Evolutionary conservation across 1,139 yeast species (phyloP), one percentile per base, ranked within the genome.

Genomic region (Nakaseomyces sp.): DNA sequence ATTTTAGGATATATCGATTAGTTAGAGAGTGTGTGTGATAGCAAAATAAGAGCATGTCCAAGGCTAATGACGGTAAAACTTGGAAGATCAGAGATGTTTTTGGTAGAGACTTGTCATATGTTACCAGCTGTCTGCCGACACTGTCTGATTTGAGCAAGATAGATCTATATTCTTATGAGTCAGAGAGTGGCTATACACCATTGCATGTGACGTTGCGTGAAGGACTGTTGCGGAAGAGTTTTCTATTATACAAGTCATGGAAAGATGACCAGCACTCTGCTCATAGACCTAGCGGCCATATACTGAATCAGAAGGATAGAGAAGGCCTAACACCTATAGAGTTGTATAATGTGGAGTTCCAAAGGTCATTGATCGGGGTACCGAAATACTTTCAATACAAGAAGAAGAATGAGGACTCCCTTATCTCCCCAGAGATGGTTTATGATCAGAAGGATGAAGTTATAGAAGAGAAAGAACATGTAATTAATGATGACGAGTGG

Each of bases 161-260:
- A 9, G 71, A 79, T 38, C 50, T 79, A 2, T 54, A 59, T 9
- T 60, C 73, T 0, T 64, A 69, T 1, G 96, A 89, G 59, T 69
- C 68, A 45, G 96, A 89, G 61, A 86, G 77, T 57, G 86, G 88
- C 1, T 88, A 95, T 84, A 83, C 86, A 33, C 78, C 88, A 26
- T 67, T 88, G 37, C 96, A 89, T 62, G 47, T 56, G 2, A 45
- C 57, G 5, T 43, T 62, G 29, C 53, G 47, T 37, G 43, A 43
- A 22, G 60, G 61, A 5, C 47, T 55, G 25, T 44, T 61, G 15
- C 48, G 55, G 35, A 60, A 59, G 40, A 53, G 60, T n/a, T 61
- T 57, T 42, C 44, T 75, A 76, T 54, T 79, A 79, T 35, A 69
- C 82, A 36, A 77, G 69, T 53, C 66, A 70, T 57, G 87, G 83